Base-by-base conservation (phyloP, 2,329 filamentous ascomycete genomes). In the Monilinia polystroma region DNA sequence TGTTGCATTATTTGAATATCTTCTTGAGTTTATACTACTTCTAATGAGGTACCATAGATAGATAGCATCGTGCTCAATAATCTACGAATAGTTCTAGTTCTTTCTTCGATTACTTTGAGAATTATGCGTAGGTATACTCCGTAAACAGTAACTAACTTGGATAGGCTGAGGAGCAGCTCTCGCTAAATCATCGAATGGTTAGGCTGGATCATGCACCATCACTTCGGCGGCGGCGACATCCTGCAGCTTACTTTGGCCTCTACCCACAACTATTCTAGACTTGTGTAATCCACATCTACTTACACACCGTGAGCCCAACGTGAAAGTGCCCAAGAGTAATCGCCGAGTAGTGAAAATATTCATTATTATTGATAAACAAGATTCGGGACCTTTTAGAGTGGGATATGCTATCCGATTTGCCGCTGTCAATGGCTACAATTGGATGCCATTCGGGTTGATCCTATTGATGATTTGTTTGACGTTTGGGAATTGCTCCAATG, bases 401-500 rank as follows among this genome's bases (percentile, higher is more conserved):
- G 29, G 57, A 23, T 49, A 5, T 35, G 32, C 32, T 35, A 35
- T 35, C 6, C 32, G n/a, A 55, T 35, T 64, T 49, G 52, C 63
- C 63, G 63, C 41, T 64, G 52, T 35, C 41, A 64, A 35, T 47
- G 35, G 23, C 35, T 45, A 41, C 52, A 10, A 45, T 49, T 32
- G 51, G 32, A n/a, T 29, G n/a, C 32, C 63, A 32, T 29, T 53
- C n/a, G 41, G 18, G 45, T 41, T 66, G 55, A 60, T 66, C 35
- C 47, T 53, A 20, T 45, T 2, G 1, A 32, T 52, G 38, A 49
- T 59, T 65, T 51, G 54, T 65, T 65, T 65, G 29, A 59, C 45
- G 54, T 52, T 65, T 59, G 63, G 59, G 63, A 35, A 49, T 41
- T 57, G 35, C 18, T 52, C 63, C 63, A 65, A 66, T 66, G 38